phyloP scores from a whole-genome alignment of 169 alveolate genomes.

The Plasmodium inui region DNA sequence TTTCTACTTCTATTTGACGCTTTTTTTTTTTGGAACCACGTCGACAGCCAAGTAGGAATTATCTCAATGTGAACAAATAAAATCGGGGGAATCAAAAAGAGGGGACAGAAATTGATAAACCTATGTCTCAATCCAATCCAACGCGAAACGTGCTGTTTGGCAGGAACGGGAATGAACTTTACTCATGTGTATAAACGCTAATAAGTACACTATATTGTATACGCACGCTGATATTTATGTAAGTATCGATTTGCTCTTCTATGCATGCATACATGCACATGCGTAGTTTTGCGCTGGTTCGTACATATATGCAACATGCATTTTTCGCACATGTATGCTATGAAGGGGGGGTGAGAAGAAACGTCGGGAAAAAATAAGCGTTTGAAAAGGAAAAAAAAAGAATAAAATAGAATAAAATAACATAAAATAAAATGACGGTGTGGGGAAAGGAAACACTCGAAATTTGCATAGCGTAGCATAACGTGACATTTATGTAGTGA shows the following conservation, averaged over 20 bases:
- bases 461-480: background rate
- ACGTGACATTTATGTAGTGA: background rate
- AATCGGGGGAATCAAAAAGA: background rate
- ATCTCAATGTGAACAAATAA: background rate
- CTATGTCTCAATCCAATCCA: background rate
- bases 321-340: conserved; percentile 1
- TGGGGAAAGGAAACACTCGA: background rate
- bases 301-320: background rate
- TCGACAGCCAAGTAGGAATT: background rate
- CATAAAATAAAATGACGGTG: background rate
- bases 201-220: background rate
- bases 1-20: background rate
- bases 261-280: background rate
- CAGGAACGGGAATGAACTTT: background rate
- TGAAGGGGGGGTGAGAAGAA: background rate
- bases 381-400: background rate
- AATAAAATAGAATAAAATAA: background rate
- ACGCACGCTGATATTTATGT: background rate
- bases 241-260: background rate
- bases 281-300: background rate
- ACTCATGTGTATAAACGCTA: background rate
- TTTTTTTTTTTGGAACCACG: background rate
- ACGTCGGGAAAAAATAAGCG: background rate
- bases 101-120: background rate
- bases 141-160: background rate